These are phyloP conservation scores for Neodidymelliopsis sp. DNA, from an alignment of 2,329 filamentous ascomycete genomes.

Conservation along the genomic window DNA sequence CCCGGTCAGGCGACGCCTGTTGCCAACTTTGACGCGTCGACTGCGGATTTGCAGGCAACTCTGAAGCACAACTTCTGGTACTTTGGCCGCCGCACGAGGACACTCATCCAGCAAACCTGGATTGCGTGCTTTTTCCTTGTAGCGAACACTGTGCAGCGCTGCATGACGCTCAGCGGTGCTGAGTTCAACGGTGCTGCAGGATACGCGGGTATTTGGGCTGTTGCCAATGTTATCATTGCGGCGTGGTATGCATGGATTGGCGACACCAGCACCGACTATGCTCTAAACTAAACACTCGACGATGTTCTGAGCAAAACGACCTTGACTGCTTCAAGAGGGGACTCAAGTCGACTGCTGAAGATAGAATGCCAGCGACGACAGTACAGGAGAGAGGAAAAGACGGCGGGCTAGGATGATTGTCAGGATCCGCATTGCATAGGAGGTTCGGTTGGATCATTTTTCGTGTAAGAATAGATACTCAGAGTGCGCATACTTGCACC, in stretches of 20 bases:
- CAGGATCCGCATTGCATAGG: neutral
- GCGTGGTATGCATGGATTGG: conserved; percentile 62
- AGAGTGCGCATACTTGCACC: neutral
- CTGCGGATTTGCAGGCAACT: conserved; percentile 73
- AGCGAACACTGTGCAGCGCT: conserved; percentile 68
- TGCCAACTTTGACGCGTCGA: conserved; percentile 68
- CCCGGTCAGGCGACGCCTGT: conserved; percentile 56
- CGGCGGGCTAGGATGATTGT: neutral
- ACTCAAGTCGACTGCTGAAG: too few relatives aligned
- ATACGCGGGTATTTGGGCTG: conserved; percentile 79
- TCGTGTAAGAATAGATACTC: neutral
- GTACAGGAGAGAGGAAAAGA: neutral
- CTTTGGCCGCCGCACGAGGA: conserved; percentile 70
- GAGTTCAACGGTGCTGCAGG: conserved; percentile 72
- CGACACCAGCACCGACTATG: conserved; percentile 42
- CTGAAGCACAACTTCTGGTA: conserved; percentile 77
- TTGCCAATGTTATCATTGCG: conserved; percentile 68
- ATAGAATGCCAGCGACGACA: neutral
- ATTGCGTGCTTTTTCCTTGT: conserved; percentile 56
- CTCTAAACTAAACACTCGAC: conserved; percentile 8
- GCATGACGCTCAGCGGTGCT: conserved; percentile 73
- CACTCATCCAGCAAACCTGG: conserved; percentile 64
- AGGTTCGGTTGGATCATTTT: neutral
- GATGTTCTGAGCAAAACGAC: neutral
- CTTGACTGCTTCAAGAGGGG: neutral